Percentiles rank a stretch among this genome's conserved stretches.
phyloP scores from a whole-genome alignment of 2,329 filamentous ascomycete genomes.

The Colletotrichum theobromicola region DNA sequence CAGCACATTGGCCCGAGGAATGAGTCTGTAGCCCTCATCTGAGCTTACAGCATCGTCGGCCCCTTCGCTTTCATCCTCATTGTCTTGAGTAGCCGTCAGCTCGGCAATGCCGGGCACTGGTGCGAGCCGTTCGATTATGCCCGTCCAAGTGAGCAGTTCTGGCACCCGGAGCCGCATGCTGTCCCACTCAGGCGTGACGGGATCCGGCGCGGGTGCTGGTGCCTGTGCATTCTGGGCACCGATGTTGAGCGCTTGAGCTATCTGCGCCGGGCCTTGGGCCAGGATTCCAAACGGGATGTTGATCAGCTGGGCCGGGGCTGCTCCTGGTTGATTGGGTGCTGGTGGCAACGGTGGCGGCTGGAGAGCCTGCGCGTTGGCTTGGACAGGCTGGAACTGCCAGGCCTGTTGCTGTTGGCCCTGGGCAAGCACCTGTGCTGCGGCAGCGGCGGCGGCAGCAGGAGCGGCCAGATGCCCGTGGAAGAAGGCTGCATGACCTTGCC shows the following conservation, averaged over 20 bases:
- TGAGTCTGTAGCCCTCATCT: constrained; percentile 15
- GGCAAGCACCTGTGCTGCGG: background rate
- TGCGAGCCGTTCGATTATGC: constrained; percentile 47
- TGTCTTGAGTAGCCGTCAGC: background rate
- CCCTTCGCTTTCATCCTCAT: background rate
- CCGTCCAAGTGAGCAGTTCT: constrained; percentile 42
- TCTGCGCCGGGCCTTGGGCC: background rate
- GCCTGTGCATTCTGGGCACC: background rate
- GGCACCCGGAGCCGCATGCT: constrained; percentile 25
- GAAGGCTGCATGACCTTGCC: background rate
- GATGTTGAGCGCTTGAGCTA: background rate
- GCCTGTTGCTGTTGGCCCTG: background rate
- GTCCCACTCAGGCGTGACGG: background rate
- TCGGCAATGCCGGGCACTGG: constrained; percentile 37
- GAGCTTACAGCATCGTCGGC: background rate
- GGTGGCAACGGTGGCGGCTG: constrained; percentile 8
- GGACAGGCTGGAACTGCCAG: background rate
- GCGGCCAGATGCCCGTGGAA: constrained; percentile 24
- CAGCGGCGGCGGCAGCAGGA: background rate
- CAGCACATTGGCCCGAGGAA: constrained; percentile 27
- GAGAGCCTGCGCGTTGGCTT: background rate
- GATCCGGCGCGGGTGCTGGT: background rate
- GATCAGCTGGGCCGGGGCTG: background rate
- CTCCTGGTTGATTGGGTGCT: background rate
- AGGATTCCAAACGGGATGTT: background rate